phyloP scores from a whole-genome alignment of 306 rosid species.

The Inga oerstediana region DNA sequence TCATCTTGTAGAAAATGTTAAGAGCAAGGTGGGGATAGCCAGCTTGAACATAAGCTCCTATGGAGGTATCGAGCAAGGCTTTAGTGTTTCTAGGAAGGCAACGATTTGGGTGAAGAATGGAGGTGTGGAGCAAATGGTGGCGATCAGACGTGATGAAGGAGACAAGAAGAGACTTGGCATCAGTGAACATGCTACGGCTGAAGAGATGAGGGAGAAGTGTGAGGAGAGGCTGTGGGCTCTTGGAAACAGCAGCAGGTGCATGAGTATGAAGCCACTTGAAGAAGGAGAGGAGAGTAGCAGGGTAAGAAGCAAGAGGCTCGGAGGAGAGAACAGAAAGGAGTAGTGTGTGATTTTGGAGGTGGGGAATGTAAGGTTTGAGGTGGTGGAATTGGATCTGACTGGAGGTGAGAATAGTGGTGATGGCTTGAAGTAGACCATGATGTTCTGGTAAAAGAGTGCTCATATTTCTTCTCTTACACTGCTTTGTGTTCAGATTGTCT shows the following conservation, averaged over 20 bases:
- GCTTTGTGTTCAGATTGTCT: not conserved
- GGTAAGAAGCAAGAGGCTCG: conserved; percentile 45
- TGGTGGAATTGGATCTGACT: conserved; percentile 15
- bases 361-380: conserved; percentile 48
- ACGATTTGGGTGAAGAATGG: conserved; percentile 49
- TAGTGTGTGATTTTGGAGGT: conserved; percentile 48
- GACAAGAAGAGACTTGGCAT: conserved; percentile 69
- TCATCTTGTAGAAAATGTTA: conserved; percentile 72
- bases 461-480: not conserved
- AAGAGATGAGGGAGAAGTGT: conserved; percentile 69
- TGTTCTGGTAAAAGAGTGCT: not conserved
- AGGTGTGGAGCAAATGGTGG: conserved; percentile 55
- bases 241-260: conserved; percentile 50
- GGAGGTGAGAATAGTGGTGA: conserved; percentile 34
- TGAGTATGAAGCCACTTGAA: conserved; percentile 61
- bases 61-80: conserved; percentile 66
- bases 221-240: conserved; percentile 58
- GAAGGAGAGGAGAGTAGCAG: conserved; percentile 55
- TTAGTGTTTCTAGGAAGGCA: conserved; percentile 34
- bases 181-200: conserved; percentile 52
- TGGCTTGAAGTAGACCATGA: conserved; percentile 29
- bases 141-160: conserved; percentile 67
- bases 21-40: conserved; percentile 59
- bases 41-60: conserved; percentile 66
- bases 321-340: conserved; percentile 58